Percentiles rank a stretch among this genome's conserved stretches.
Conservation (phyloP, 2,329 filamentous ascomycete genomes). For the Penicillium verrucosum region DNA sequence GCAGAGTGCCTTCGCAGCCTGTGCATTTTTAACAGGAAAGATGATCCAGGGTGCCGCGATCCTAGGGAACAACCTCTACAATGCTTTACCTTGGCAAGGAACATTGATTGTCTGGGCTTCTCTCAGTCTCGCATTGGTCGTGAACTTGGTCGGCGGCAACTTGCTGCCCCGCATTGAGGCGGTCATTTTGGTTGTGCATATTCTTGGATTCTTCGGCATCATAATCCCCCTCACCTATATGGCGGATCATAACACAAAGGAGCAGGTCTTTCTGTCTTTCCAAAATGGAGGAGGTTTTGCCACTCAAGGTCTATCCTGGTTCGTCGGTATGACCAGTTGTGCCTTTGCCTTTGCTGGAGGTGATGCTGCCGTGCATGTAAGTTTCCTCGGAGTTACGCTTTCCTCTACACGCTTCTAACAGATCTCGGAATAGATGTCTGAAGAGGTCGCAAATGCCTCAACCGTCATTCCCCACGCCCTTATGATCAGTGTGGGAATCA, state of each 20-base stretch:
- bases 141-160: constrained; percentile 45
- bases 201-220: constrained; percentile 53
- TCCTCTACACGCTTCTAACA: neutral
- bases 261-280: constrained; percentile 48
- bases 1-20: constrained; percentile 41
- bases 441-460: constrained; percentile 40
- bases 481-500: constrained; percentile 35
- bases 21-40: constrained; percentile 31
- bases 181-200: constrained; percentile 48
- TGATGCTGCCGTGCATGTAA: constrained; percentile 40
- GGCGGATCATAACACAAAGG: constrained; percentile 41
- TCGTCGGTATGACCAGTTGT: constrained; percentile 35
- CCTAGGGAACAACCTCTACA: constrained; percentile 38
- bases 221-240: constrained; percentile 47
- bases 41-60: constrained; percentile 38
- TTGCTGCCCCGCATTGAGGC: constrained; percentile 49
- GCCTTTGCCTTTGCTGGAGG: constrained; percentile 38
- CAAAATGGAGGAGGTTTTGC: constrained; percentile 47
- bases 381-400: constrained; percentile 2
- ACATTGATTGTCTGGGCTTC: constrained; percentile 49
- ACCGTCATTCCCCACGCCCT: constrained; percentile 36
- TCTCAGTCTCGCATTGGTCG: constrained; percentile 35
- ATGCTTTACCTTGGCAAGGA: constrained; percentile 46
- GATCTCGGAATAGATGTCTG: constrained; percentile 24
- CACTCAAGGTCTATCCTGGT: constrained; percentile 41